Evolutionary conservation across 441 rosid genomes (phyloP).

Genomic region (Capsella rubella): DNA sequence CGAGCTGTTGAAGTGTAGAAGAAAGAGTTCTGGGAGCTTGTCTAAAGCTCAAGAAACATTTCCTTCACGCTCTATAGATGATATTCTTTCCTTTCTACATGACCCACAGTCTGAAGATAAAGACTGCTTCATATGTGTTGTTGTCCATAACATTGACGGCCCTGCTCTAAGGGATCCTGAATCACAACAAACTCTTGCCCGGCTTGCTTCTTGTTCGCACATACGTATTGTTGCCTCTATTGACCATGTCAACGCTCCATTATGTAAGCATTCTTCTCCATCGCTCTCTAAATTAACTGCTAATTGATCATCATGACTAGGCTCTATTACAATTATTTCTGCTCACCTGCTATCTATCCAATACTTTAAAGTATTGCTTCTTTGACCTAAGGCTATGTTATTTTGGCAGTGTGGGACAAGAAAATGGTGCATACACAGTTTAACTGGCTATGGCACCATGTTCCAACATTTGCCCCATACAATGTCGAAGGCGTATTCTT

Average conservation of each 20-base stretch:
- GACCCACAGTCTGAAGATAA: constrained; percentile 54
- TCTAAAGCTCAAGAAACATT: constrained; percentile 65
- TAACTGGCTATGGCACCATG: constrained; percentile 93
- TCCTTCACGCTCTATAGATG: constrained; percentile 73
- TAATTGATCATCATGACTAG: neutral
- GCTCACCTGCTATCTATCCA: constrained; percentile 11
- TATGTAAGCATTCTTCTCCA: constrained; percentile 57
- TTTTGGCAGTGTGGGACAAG: constrained; percentile 92
- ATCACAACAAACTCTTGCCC: constrained; percentile 49
- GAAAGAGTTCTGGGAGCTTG: constrained; percentile 44
- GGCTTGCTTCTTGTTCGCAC: constrained; percentile 63
- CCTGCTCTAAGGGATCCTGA: constrained; percentile 65
- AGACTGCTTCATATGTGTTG: constrained; percentile 67
- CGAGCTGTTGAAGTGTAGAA: constrained; percentile 64
- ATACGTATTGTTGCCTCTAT: constrained; percentile 84
- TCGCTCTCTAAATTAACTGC: constrained; percentile 15
- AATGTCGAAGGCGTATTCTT: constrained; percentile 79
- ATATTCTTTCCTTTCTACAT: constrained; percentile 71
- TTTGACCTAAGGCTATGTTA: constrained; percentile 21
- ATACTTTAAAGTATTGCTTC: neutral
- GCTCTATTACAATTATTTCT: constrained; percentile 1
- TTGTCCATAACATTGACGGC: constrained; percentile 91
- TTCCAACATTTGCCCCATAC: constrained; percentile 90
- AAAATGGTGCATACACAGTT: constrained; percentile 93
- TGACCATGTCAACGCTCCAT: constrained; percentile 90